Evolutionary conservation across 140 eudicot species (phyloP).

Genomic region (Erigeron philadelphicus): DNA sequence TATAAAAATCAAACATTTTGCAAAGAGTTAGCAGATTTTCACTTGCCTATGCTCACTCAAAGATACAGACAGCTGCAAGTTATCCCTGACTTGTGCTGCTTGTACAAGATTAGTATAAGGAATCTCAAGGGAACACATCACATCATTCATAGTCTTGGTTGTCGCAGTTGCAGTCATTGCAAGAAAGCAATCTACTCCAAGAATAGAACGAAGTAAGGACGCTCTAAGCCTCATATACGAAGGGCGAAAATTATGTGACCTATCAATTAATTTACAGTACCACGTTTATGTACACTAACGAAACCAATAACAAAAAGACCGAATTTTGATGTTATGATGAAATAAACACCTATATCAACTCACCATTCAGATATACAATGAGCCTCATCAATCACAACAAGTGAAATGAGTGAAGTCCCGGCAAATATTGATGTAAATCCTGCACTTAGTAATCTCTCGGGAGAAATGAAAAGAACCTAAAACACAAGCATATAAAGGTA

Average conservation of each 20-base stretch:
- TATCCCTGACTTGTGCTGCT: conserved; percentile 61
- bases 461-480: conserved; percentile 95
- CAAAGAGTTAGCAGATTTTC: conserved; percentile 3
- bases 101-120: conserved; percentile 67
- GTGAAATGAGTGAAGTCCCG: conserved; percentile 49
- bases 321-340: not conserved
- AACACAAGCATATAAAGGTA: conserved; percentile 22
- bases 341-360: conserved; percentile 28
- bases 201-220: conserved; percentile 59
- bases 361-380: conserved; percentile 99
- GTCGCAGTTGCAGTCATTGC: conserved; percentile 99
- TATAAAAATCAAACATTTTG: not conserved
- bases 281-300: not conserved
- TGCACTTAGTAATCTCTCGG: conserved; percentile 81
- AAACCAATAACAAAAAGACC: conserved; percentile 7
- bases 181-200: conserved; percentile 67
- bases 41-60: conserved; percentile 68
- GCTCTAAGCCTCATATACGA: conserved; percentile 99
- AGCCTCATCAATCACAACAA: conserved; percentile 93
- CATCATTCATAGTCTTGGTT: conserved; percentile 59
- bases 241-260: conserved; percentile 99
- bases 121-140: conserved; percentile 80
- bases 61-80: conserved; percentile 74
- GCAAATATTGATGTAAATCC: conserved; percentile 74
- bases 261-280: conserved; percentile 24